Evolutionary conservation across 495 filamentous ascomycete species (phyloP), one percentile per base, ranked within the genome.

Genomic region (Penicillium diatomitis): DNA sequence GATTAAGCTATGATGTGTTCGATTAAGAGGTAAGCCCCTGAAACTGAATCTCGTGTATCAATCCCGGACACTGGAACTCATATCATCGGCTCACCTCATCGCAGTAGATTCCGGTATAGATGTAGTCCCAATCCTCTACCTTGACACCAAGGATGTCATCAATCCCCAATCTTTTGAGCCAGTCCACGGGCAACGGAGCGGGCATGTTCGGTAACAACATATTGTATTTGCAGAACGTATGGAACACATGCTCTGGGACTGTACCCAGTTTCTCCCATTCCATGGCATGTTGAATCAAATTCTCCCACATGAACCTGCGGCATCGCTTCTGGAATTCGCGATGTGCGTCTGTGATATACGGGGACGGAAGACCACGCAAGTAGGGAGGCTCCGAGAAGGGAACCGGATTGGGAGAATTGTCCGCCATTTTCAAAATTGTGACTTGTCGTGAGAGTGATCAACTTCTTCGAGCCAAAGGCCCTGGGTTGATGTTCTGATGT

Each of bases 361-460:
- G 78, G 2, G 81, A 85, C 3, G 84, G 85, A 5, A 87, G 75
- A 32, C 81, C 80, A 58, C 71, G 71, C 41, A 88, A 72, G 64
- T 81, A 88, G 0, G 85, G 81, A 2, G 85, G 85, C 46, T 88
- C 84, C 3, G 82, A 81, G 72, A 89, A 88, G 41, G 85, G 85
- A 47, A 87, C 61, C 3, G 69, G 66, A 28, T 67, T 65, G 11
- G 55, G 43, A n/a, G 64, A 65, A 35, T 62, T 61, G 4, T 51
- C 54, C 2, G 64, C 58, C 69, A 72, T 72, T 8, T 5, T 61
- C 47, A 20, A 20, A 20, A 0, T 20, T 20, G 20, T 20, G 20
- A 20, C 20, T 20, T 20, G 20, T 20, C 2, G 20, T 20, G 20
- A 20, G 20, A 20, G 20, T 20, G 2, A 20, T 20, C 20, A 20